phyloP scores from a whole-genome alignment of 2,329 filamentous ascomycete genomes.

The Hymenoscyphus linearis region DNA sequence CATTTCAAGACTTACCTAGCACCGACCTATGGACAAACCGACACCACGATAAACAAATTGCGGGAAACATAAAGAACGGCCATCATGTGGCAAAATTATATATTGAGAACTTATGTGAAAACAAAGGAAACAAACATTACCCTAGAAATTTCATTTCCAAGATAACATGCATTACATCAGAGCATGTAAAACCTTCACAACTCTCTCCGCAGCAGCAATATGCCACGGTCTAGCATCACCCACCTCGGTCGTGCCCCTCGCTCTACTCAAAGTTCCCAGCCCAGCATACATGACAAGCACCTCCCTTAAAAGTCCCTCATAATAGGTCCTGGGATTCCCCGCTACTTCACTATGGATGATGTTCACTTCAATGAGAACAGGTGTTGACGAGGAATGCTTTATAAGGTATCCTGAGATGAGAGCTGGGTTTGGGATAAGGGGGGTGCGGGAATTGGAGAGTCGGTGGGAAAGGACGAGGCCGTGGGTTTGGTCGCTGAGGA shows the following conservation, averaged over 20 bases:
- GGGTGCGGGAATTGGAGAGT: constrained; percentile 52
- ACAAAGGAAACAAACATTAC: too few species aligned
- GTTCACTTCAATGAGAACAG: constrained; percentile 58
- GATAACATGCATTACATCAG: constrained; percentile 43
- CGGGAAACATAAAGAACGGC: too few species aligned
- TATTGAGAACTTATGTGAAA: too few species aligned
- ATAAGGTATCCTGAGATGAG: constrained; percentile 62
- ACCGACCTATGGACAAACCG: too few species aligned
- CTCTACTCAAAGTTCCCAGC: constrained; percentile 62
- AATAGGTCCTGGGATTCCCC: constrained; percentile 31
- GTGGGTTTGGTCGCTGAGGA: constrained; percentile 71
- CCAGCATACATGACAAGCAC: constrained; percentile 64
- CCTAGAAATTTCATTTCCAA: background rate
- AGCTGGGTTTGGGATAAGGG: constrained; percentile 50
- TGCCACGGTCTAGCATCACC: constrained; percentile 71
- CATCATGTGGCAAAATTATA: too few species aligned
- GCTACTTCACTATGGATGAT: constrained; percentile 48
- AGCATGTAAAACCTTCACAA: constrained; percentile 58
- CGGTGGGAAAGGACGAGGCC: constrained; percentile 65
- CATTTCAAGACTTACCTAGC: too few species aligned
- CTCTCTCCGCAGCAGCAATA: constrained; percentile 65
- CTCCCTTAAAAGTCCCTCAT: constrained; percentile 64
- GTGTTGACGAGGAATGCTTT: constrained; percentile 55
- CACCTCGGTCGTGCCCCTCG: constrained; percentile 56
- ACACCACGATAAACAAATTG: too few species aligned